Evolutionary conservation across 2,329 filamentous ascomycete genomes (phyloP).

Genomic region (Myriangium duriaei): DNA sequence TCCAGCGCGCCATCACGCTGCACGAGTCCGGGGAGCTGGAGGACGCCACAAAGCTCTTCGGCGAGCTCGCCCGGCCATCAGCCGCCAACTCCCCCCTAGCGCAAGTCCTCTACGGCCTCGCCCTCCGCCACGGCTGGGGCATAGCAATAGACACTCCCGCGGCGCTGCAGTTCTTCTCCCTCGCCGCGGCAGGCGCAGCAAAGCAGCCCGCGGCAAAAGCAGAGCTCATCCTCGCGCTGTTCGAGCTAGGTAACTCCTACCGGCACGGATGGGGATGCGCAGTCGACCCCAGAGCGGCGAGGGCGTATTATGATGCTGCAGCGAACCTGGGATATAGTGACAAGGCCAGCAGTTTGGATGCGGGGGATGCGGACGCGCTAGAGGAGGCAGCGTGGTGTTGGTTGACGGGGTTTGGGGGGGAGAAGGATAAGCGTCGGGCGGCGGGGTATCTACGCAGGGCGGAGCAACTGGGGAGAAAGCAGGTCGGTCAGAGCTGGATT

Average conservation of each 20-base stretch:
- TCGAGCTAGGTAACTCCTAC: constrained; percentile 86
- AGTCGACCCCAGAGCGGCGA: constrained; percentile 73
- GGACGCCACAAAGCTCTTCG: constrained; percentile 75
- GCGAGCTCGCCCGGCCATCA: constrained; percentile 64
- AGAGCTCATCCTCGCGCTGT: constrained; percentile 90
- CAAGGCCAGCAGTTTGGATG: neutral
- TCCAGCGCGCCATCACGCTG: constrained; percentile 88
- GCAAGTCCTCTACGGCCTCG: constrained; percentile 90
- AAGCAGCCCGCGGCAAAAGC: constrained; percentile 93
- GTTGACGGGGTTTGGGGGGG: constrained; percentile 88
- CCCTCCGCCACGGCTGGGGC: constrained; percentile 90
- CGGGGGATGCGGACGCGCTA: constrained; percentile 90
- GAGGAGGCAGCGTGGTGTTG: constrained; percentile 96
- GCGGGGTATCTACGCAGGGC: constrained; percentile 88
- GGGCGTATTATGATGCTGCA: constrained; percentile 91
- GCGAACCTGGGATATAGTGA: constrained; percentile 57
- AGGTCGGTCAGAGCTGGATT: constrained; percentile 91
- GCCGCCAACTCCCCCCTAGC: constrained; percentile 86
- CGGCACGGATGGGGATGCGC: constrained; percentile 86
- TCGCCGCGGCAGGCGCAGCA: constrained; percentile 80
- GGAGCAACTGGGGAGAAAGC: constrained; percentile 79
- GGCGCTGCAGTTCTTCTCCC: constrained; percentile 74
- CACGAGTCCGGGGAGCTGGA: constrained; percentile 76
- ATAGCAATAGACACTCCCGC: constrained; percentile 57
- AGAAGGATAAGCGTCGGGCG: constrained; percentile 86